Conservation (phyloP, 2,329 filamentous ascomycete genomes). For the Bimuria novae-zelandiae region DNA sequence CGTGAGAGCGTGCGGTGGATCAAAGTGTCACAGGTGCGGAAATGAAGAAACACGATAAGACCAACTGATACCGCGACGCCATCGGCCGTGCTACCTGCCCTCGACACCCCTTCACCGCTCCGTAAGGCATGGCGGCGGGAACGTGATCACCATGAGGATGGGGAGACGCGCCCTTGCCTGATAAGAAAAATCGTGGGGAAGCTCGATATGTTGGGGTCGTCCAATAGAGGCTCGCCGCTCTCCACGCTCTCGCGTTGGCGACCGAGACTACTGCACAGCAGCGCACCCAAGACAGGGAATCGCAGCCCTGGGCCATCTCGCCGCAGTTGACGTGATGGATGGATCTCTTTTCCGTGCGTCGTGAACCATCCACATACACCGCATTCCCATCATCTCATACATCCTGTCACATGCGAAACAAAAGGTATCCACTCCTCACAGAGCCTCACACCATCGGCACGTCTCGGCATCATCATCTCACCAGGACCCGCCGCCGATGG, state of each 20-base stretch:
- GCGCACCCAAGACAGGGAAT: conserved; percentile 2
- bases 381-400: too few relatives aligned
- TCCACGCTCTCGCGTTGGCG: conserved; percentile 11
- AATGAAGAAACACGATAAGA: conserved; percentile 14
- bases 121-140: conserved; percentile 7
- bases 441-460: too few relatives aligned
- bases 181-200: conserved; percentile 10
- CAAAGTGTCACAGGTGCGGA: conserved; percentile 16
- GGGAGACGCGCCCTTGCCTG: conserved; percentile 1
- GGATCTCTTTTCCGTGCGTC: not conserved
- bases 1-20: not conserved
- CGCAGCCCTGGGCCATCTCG: not conserved
- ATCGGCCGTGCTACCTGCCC: conserved; percentile 7
- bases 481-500: not conserved
- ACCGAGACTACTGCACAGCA: conserved; percentile 16
- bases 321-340: not conserved
- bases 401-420: too few relatives aligned
- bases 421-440: too few relatives aligned
- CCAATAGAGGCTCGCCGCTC: conserved; percentile 1
- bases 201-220: not conserved
- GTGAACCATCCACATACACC: not conserved
- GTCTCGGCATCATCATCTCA: too few relatives aligned
- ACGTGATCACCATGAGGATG: conserved; percentile 19
- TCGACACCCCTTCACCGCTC: conserved; percentile 21
- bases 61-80: conserved; percentile 1